phyloP scores from a whole-genome alignment of 2,329 filamentous ascomycete species.

The Curvularia verruculosa region DNA sequence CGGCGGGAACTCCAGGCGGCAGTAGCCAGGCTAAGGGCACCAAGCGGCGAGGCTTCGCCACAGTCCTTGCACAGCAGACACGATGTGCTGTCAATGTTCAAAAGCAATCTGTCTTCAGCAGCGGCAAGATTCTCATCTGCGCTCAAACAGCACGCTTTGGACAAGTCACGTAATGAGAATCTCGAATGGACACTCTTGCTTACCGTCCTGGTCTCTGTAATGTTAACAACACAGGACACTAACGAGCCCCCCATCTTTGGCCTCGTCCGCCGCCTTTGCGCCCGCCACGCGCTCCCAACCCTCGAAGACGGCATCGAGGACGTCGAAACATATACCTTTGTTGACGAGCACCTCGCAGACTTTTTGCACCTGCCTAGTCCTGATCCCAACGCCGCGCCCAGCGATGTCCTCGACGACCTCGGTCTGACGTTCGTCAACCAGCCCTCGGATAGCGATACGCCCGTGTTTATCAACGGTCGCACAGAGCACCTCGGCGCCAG shows the following conservation, averaged over 20 bases:
- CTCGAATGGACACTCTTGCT: constrained; percentile 35
- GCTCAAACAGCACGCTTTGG: constrained; percentile 17
- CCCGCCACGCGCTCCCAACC: constrained; percentile 20
- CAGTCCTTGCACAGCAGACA: constrained; percentile 22
- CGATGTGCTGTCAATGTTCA: constrained; percentile 20
- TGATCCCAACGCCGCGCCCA: constrained; percentile 2
- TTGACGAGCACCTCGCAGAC: constrained; percentile 31
- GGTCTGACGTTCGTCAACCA: constrained; percentile 21
- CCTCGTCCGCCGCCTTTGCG: constrained; percentile 20
- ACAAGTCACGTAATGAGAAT: constrained; percentile 14
- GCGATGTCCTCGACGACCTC: constrained; percentile 24
- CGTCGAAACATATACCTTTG: constrained; percentile 28
- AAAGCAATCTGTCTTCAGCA: constrained; percentile 16
- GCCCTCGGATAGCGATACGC: neutral
- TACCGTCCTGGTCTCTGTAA: constrained; percentile 22
- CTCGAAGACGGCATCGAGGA: constrained; percentile 37
- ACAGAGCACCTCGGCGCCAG: constrained; percentile 26
- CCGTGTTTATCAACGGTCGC: constrained; percentile 16
- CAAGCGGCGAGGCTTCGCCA: constrained; percentile 5
- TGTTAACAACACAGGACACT: constrained; percentile 16
- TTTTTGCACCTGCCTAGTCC: constrained; percentile 17
- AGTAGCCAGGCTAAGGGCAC: constrained; percentile 12
- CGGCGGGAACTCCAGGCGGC: constrained; percentile 29
- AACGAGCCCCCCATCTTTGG: neutral
- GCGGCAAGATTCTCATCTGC: constrained; percentile 19